These are phyloP conservation scores for Elasticomyces elasticus DNA, from an alignment of 495 filamentous ascomycete genomes.

Conservation along the genomic window DNA sequence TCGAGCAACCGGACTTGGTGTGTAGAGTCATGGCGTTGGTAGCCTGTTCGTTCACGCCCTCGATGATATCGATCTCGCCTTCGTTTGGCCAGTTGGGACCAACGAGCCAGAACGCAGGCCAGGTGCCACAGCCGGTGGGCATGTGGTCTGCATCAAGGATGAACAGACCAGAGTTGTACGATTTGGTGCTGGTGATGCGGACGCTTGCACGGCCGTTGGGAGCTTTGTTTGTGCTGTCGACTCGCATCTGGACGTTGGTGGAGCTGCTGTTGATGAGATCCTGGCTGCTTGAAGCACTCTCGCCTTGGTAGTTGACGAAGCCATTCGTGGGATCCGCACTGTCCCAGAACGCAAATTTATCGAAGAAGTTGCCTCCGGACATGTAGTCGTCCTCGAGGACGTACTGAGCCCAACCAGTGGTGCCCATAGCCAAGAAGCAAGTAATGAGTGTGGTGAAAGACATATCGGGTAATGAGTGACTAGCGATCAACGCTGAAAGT, in stretches of 20 bases:
- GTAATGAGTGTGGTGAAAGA: constrained; percentile 17
- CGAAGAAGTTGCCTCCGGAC: constrained; percentile 19
- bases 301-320: constrained; percentile 31
- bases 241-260: constrained; percentile 21
- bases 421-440: neutral
- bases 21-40: constrained; percentile 66
- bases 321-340: constrained; percentile 24
- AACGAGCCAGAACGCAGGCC: constrained; percentile 35
- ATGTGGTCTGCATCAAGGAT: constrained; percentile 34
- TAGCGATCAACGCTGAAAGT: constrained; percentile 11
- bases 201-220: constrained; percentile 30
- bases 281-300: constrained; percentile 21
- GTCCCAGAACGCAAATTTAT: constrained; percentile 18
- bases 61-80: constrained; percentile 62
- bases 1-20: constrained; percentile 19
- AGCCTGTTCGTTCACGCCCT: constrained; percentile 62
- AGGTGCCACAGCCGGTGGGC: constrained; percentile 34
- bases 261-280: constrained; percentile 24
- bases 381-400: constrained; percentile 22
- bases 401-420: constrained; percentile 17
- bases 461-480: constrained; percentile 20
- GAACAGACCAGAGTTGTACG: constrained; percentile 29
- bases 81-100: constrained; percentile 32
- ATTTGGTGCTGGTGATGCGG: constrained; percentile 31
- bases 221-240: constrained; percentile 27